Evolutionary conservation across 1,139 yeast species (phyloP).

Genomic region (Blastobotrys persicus): DNA sequence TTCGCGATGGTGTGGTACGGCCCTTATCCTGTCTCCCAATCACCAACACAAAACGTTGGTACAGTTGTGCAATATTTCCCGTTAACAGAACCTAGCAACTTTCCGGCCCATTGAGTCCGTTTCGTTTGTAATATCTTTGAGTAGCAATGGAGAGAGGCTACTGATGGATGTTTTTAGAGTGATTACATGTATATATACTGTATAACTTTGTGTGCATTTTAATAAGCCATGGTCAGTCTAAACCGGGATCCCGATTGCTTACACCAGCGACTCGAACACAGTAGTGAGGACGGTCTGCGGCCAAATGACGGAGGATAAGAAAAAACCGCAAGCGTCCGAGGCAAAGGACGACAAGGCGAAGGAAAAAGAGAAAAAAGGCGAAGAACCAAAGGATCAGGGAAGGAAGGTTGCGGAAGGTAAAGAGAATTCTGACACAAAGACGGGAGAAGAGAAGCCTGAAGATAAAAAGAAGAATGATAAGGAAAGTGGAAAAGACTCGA

Average conservation of each 20-base stretch:
- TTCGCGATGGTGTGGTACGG: neutral
- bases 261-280: no score
- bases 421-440: neutral
- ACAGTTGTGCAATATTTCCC: neutral
- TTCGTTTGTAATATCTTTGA: no score
- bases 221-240: no score
- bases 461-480: neutral
- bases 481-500: neutral
- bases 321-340: neutral
- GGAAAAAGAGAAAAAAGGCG: slow-evolving; percentile 3
- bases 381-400: neutral
- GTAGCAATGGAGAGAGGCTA: no score
- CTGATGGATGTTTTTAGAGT: no score
- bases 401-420: neutral
- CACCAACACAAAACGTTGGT: neutral
- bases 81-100: neutral
- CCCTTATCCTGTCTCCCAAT: neutral
- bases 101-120: neutral
- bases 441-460: slow-evolving; percentile 2
- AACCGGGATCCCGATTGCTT: no score
- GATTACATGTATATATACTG: no score
- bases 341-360: slow-evolving; percentile 2
- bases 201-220: no score
- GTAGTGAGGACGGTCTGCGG: no score
- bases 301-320: neutral